Base-by-base conservation (phyloP, 768 basidiomycete genomes). In the Auriculariales sp. region DNA sequence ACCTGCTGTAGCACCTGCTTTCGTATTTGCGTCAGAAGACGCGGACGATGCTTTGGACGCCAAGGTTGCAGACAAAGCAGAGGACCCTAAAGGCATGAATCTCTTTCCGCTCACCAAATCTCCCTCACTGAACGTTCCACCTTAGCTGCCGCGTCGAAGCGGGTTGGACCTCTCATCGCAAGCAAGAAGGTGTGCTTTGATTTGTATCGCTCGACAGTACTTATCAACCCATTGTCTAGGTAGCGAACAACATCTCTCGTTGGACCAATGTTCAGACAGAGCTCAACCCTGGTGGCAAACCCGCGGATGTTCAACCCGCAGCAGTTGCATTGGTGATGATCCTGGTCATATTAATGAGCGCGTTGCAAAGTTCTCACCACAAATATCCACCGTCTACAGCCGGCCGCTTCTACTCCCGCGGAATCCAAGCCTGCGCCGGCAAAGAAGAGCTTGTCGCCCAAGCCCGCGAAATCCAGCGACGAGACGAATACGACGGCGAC, bases 241-340 rank as follows among this genome's bases (percentile, higher is more conserved):
- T 81, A 39, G 85, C 77, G 46, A 85, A 76, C 62, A 91, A 92
- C 58, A 97, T 99, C 61, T 81, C 75, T 58, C 97, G 98, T 62
- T 99, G 94, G 95, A 98, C 93, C 61, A 83, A 83, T 68, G 88
- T 93, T 9, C 89, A 94, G 65, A 83, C 83, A 65, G 93, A 91
- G 58, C 72, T 95, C 46, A 76, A 69, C 35, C 50, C 66, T 28
- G 60, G 58, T 51, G 53, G 59, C 47, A 54, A 51, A 32, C 52
- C 58, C 52, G 39, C 59, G 28, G 49, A 57, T 52, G 50, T 55
- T n/a, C 62, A 57, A 60, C 56, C 55, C 57, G 45, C 39, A 32
- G 30, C 55, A 28, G 45, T 33, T 54, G 17, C 53, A 56, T 24
- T 48, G 42, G 45, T 35, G n/a, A 29, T 50, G n/a, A 15, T 28